A percentile compares a stretch with the other conserved stretches of the same genome.
These are phyloP conservation scores for Blastomyces gilchristii DNA, from an alignment of 2,329 filamentous ascomycete species.

Conservation along the genomic window DNA sequence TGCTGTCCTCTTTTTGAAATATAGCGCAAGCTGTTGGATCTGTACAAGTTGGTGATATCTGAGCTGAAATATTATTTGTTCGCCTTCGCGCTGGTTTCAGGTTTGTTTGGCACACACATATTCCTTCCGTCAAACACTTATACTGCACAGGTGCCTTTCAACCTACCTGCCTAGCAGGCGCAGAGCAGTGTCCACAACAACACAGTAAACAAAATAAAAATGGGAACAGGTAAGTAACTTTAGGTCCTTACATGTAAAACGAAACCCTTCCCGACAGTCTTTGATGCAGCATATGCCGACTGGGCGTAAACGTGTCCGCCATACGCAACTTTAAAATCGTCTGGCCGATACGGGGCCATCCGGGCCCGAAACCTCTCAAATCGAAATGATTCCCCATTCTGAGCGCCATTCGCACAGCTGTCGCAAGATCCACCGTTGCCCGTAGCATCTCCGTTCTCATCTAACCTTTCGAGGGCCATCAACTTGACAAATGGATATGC, in stretches of 20 bases:
- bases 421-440: background rate
- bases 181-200: background rate
- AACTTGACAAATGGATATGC: constrained; percentile 21
- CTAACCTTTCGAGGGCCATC: constrained; percentile 26
- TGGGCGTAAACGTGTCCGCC: constrained; percentile 50
- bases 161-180: background rate
- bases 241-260: constrained; percentile 40
- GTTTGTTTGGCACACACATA: background rate
- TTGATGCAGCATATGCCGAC: constrained; percentile 46
- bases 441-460: constrained; percentile 7
- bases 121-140: background rate
- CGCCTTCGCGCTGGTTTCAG: background rate
- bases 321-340: constrained; percentile 37
- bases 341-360: constrained; percentile 33
- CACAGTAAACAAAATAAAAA: constrained; percentile 4
- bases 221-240: background rate
- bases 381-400: constrained; percentile 11
- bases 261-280: constrained; percentile 43
- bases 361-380: constrained; percentile 24
- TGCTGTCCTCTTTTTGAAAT: background rate
- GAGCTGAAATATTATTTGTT: background rate
- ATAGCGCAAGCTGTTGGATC: background rate
- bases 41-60: background rate
- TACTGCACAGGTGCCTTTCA: background rate
- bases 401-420: background rate